Base-by-base conservation (phyloP, 2,329 filamentous ascomycete species). In the Fusarium sororula region DNA sequence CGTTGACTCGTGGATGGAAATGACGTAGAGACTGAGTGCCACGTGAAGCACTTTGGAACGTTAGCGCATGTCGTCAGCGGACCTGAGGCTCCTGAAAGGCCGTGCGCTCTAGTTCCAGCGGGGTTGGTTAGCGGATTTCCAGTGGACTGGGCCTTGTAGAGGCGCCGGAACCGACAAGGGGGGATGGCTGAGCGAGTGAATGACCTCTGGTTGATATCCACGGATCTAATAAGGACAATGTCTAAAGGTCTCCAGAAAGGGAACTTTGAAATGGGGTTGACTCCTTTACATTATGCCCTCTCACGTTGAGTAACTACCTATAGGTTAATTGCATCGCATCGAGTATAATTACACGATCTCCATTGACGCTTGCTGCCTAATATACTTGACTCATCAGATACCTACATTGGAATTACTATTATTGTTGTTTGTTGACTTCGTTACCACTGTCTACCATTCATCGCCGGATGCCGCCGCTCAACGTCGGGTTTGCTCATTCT, bases 21-120 rank as follows among this genome's bases (percentile, higher is more conserved):
- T 73, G 70, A 74, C 70, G 70, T 73, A 73, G 61, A 47, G 24
- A 32, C 14, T n/a, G 20, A 42, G 61, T 32, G 57, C 67, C 70
- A 73, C 70, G 70, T 73, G 70, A 73, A 73, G 61, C 30, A 45
- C 54, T 45, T 45, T 53, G 39, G 42, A 28, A 38, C 45, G 51
- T 54, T 73, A 74, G 66, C 70, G 61, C 47, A 74, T 73, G 70
- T 67, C 70, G 66, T 74, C 70, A 74, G 70, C 70, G 70, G 70
- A 72, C 62, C 57, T 68, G 61, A 63, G 66, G 66, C 68, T 70
- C 44, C 66, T 69, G 38, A 58, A 24, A 35, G 30, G 13, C 62
- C 60, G 50, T 41, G 65, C 45, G 45, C 44, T 64, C 62, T 39
- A 28, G 44, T 44, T 66, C 41, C 66, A 70, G 65, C 37, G 69